Base-by-base conservation (phyloP, 139 green algal genomes). In the Micractinium conductrix region DNA sequence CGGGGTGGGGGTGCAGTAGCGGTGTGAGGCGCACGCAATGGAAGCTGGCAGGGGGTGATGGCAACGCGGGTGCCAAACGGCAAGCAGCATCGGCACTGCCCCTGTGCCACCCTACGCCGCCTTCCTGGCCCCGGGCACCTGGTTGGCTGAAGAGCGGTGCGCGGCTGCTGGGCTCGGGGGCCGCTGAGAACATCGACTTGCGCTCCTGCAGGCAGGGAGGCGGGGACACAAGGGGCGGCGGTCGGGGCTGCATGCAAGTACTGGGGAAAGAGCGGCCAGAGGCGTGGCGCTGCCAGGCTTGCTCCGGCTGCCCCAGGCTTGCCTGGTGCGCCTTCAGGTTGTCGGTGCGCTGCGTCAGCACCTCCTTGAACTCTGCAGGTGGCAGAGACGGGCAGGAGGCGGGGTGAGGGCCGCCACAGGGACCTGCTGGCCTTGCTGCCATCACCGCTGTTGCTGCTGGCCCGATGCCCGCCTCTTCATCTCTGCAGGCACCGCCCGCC, bases 321-420 rank as follows among this genome's bases (percentile, higher is more conserved):
- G n/a, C n/a, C n/a, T 93, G 87, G 80, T 98, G 92, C 35, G 90
- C 90, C 81, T 97, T 97, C 2, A 98, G 75, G 80, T 93, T 98
- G 55, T 99, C 96, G 0, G 93, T 98, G 37, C 97, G 90, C 76
- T 95, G 67, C 1, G 94, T 99, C n/a, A 99, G 92, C 58, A 98
- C 95, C 69, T 99, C 95, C 83, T 98, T 97, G 81, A 99, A 99
- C 83, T 94, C 80, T 95, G 94, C 30, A 33, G 10, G 6, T 16
- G 14, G 33, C 6, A 0, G n/a, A 71, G 6, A n/a, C 30, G 63
- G n/a, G 63, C 21, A 38, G 19, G 60, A 21, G 19, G 26, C 35
- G 60, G 35, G 60, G 60, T 68, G 60, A 35, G 60, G 60, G 28
- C 26, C 26, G 26, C 26, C 28, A 28, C 60, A 68, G 60, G 2